Percentiles rank a stretch among this genome's conserved stretches.
phyloP scores from a whole-genome alignment of 768 basidiomycete genomes.

The Tulasnella sp. region DNA sequence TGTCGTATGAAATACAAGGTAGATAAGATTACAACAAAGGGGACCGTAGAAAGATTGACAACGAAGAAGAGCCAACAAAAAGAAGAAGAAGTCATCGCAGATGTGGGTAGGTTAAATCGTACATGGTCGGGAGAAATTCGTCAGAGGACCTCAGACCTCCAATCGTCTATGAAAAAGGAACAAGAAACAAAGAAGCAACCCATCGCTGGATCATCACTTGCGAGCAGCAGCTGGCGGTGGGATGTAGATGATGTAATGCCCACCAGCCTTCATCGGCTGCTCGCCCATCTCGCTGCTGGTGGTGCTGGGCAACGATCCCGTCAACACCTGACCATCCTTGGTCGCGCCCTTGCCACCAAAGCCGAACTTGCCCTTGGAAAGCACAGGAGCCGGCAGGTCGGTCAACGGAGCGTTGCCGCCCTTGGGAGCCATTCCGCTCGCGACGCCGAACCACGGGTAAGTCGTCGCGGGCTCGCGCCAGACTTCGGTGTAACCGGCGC shows the following conservation, averaged over 20 bases:
- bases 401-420: slow-evolving; percentile 1
- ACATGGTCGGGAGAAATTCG: neutral
- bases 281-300: neutral
- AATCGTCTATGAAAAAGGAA: neutral
- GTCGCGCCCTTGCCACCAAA: neutral
- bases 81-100: neutral
- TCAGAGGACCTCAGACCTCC: neutral
- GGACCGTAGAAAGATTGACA: neutral
- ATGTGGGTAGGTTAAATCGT: neutral
- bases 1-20: neutral
- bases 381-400: slow-evolving; percentile 9
- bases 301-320: neutral
- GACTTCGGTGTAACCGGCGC: slow-evolving; percentile 37
- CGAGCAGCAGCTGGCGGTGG: slow-evolving; percentile 4
- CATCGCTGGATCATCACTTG: neutral
- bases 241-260: slow-evolving; percentile 14
- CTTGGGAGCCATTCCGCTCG: slow-evolving; percentile 16
- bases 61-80: neutral
- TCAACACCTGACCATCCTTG: neutral
- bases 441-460: slow-evolving; percentile 54
- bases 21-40: neutral
- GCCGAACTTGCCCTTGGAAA: neutral
- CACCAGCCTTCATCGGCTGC: slow-evolving; percentile 9
- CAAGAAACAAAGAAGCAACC: neutral
- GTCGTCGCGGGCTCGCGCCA: slow-evolving; percentile 61